phyloP scores from a whole-genome alignment of 2,329 filamentous ascomycete species.

The Fusarium staphyleae region DNA sequence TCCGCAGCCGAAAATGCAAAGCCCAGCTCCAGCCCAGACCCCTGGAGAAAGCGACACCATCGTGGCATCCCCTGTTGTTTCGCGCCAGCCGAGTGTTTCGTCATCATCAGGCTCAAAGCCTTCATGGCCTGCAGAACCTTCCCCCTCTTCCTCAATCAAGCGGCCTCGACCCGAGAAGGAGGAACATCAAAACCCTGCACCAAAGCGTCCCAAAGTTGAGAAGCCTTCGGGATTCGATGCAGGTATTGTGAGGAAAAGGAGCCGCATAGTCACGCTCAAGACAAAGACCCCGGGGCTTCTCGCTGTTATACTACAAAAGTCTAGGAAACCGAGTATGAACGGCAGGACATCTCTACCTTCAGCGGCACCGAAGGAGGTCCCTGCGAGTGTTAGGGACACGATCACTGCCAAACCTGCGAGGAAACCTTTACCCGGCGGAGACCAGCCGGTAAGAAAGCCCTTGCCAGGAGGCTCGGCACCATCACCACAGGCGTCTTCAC shows the following conservation, averaged over 20 bases:
- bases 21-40: conserved; percentile 18
- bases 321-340: conserved; percentile 29
- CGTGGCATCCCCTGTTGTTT: conserved; percentile 35
- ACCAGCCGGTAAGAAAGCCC: conserved; percentile 41
- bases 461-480: conserved; percentile 42
- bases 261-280: conserved; percentile 49
- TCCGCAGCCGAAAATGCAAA: conserved; percentile 7
- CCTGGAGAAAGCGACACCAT: conserved; percentile 39
- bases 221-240: conserved; percentile 35
- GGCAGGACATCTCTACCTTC: conserved; percentile 47
- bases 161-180: conserved; percentile 50
- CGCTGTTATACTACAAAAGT: conserved; percentile 45
- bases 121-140: conserved; percentile 27
- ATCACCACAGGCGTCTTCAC: conserved; percentile 34
- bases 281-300: conserved; percentile 47
- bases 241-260: conserved; percentile 42
- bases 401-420: conserved; percentile 47
- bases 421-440: conserved; percentile 48
- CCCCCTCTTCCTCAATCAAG: conserved; percentile 41
- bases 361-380: conserved; percentile 38
- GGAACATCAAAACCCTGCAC: conserved; percentile 45
- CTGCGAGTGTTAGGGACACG: conserved; percentile 39
- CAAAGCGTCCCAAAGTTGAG: conserved; percentile 51
- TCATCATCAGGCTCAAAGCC: conserved; percentile 32
- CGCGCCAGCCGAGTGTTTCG: conserved; percentile 37